phyloP scores from a whole-genome alignment of 2,329 filamentous ascomycete species.

The Botrytis pseudocinerea region DNA sequence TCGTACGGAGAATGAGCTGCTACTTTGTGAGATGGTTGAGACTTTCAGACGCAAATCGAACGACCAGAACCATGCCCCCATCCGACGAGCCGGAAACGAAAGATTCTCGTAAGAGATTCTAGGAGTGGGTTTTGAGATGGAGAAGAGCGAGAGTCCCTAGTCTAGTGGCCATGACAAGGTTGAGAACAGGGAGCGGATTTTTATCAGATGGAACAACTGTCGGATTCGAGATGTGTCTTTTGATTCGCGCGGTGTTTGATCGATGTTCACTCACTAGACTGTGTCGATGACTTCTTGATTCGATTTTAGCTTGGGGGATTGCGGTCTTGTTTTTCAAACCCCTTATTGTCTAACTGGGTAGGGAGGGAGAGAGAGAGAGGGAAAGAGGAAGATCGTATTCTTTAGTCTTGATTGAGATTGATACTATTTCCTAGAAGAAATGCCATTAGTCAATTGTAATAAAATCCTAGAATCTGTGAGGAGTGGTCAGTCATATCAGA shows the following conservation, averaged over 20 bases:
- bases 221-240: too few species aligned
- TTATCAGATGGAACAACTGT: conserved; percentile 5
- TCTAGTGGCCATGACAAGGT: too few species aligned
- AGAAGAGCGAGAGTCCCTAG: neutral
- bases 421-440: neutral
- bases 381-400: too few species aligned
- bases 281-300: neutral
- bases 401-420: too few species aligned
- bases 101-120: conserved; percentile 5
- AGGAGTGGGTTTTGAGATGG: neutral
- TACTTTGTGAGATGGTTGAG: too few species aligned
- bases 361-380: too few species aligned
- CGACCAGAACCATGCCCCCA: neutral
- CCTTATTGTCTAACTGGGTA: neutral
- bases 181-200: neutral
- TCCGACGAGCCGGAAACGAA: neutral
- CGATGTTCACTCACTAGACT: neutral
- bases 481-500: too few species aligned
- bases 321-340: neutral
- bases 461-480: neutral
- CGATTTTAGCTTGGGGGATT: neutral
- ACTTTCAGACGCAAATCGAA: neutral
- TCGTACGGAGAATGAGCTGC: neutral
- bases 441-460: neutral
- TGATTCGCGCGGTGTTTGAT: neutral